Conservation (phyloP, 768 basidiomycete species). For the Agaricus sinodeliciosus region DNA sequence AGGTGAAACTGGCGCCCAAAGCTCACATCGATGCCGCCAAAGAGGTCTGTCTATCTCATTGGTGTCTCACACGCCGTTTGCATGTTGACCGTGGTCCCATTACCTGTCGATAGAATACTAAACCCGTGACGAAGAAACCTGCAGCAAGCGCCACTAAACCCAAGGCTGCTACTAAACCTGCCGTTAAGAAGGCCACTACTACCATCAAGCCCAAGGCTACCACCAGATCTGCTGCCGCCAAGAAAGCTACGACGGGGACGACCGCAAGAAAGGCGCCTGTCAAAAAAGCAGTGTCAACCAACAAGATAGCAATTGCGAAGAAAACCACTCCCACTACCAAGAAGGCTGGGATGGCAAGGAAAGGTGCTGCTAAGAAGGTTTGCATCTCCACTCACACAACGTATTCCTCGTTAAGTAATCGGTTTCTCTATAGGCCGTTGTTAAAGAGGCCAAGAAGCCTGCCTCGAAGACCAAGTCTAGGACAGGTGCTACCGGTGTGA, state of each 20-base stretch:
- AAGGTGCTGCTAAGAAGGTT: slow-evolving; percentile 52
- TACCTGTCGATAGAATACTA: slow-evolving; percentile 30
- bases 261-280: slow-evolving; percentile 16
- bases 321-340: slow-evolving; percentile 13
- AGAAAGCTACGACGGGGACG: slow-evolving; percentile 16
- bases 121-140: slow-evolving; percentile 36
- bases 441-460: slow-evolving; percentile 33
- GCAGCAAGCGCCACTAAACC: slow-evolving; percentile 12
- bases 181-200: slow-evolving; percentile 14
- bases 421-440: slow-evolving; percentile 20
- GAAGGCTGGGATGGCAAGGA: slow-evolving; percentile 24
- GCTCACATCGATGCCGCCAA: slow-evolving; percentile 47
- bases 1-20: slow-evolving; percentile 65
- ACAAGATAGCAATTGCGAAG: slow-evolving; percentile 17
- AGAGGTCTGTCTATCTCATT: slow-evolving; percentile 28
- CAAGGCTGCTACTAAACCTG: slow-evolving; percentile 15
- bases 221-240: slow-evolving; percentile 12
- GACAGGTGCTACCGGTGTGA: slow-evolving; percentile 15
- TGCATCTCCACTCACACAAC: neutral
- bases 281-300: slow-evolving; percentile 11
- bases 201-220: slow-evolving; percentile 13
- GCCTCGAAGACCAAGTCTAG: slow-evolving; percentile 24
- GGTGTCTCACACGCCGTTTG: slow-evolving; percentile 3
- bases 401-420: neutral
- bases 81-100: slow-evolving; percentile 11